Base-by-base conservation (phyloP, 306 rosid species). In the Prunus fruticosa region DNA sequence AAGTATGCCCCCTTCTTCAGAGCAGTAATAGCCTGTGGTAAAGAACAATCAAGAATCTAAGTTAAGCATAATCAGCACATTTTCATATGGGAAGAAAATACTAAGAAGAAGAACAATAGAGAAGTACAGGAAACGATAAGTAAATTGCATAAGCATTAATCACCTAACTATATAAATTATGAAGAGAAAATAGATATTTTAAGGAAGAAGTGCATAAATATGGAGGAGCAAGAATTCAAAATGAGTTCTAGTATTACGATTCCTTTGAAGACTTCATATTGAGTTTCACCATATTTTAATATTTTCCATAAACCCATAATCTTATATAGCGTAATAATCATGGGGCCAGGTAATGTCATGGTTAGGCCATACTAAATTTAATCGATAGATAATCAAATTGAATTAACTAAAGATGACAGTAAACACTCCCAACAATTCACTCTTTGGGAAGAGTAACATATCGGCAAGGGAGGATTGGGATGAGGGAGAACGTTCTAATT, bases 1-100 rank as follows among this genome's bases (percentile, higher is more conserved):
- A 95, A 88, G 91, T 52, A 78, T 51, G 98, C 99, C 81, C 99
- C 98, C 82, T 96, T 96, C 90, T 96, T 96, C 74, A 96, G 82
- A 82, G 99, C 97, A 80, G 97, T 96, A 78, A 96, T 88, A 69
- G 99, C 99, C 99, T 96, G 86, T 82, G 22, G 73, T 30, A 73
- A 83, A 81, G 67, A 84, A 65, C 74, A 82, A 76, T 57, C 84
- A 62, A 78, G 62, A 68, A 76, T 65, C 62, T 74, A 76, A 76
- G 56, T 73, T 80, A 66, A 73, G 72, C 63, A 79, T 27, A 71
- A 43, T 69, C 66, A 78, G 71, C 74, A 60, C 34, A 51, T 69
- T 82, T 41, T 20, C 49, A 61, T 56, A 34, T 64, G 53, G 64
- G 16, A 80, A 51, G 76, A n/a, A 81, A 30, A 32, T 62, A 64